Conservation (phyloP, 2,329 filamentous ascomycete species). For the Penicillium hordei region DNA sequence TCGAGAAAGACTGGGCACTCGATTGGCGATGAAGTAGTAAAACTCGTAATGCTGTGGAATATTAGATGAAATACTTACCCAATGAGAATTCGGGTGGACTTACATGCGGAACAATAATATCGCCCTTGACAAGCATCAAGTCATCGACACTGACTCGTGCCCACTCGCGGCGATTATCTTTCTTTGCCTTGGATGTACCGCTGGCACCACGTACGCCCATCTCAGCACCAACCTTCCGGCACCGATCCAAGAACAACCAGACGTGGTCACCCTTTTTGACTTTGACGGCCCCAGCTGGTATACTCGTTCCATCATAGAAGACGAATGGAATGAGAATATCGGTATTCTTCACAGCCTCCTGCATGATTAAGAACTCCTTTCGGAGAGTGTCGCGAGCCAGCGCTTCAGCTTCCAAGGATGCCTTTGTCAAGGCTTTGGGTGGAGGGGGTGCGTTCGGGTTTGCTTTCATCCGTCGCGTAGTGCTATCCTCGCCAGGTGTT, state of each 20-base stretch:
- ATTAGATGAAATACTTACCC: background rate
- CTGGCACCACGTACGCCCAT: slow-evolving; percentile 67
- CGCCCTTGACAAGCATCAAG: slow-evolving; percentile 85
- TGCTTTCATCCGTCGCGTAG: slow-evolving; percentile 41
- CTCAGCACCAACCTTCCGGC: slow-evolving; percentile 84
- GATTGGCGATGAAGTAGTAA: slow-evolving; percentile 92
- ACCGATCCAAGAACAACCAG: slow-evolving; percentile 91
- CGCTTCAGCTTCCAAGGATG: slow-evolving; percentile 73
- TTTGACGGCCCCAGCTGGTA: slow-evolving; percentile 76
- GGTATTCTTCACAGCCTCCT: slow-evolving; percentile 82
- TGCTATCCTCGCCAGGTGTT: slow-evolving; percentile 36
- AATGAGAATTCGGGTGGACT: slow-evolving; percentile 41
- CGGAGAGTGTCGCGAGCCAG: slow-evolving; percentile 71
- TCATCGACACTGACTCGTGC: slow-evolving; percentile 93
- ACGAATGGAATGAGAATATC: slow-evolving; percentile 93
- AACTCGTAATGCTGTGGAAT: slow-evolving; percentile 83
- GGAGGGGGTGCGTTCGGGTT: slow-evolving; percentile 50
- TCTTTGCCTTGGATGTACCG: slow-evolving; percentile 48
- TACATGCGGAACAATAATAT: slow-evolving; percentile 91
- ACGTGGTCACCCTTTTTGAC: slow-evolving; percentile 91
- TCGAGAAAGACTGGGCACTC: slow-evolving; percentile 62
- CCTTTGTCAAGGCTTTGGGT: slow-evolving; percentile 76
- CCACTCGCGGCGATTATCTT: slow-evolving; percentile 75
- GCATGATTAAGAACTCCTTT: slow-evolving; percentile 77
- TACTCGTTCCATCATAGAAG: slow-evolving; percentile 93